Percentiles rank a stretch among this genome's conserved stretches.
Conservation (phyloP, 2,329 filamentous ascomycete genomes). For the Verticillium isaacii region DNA sequence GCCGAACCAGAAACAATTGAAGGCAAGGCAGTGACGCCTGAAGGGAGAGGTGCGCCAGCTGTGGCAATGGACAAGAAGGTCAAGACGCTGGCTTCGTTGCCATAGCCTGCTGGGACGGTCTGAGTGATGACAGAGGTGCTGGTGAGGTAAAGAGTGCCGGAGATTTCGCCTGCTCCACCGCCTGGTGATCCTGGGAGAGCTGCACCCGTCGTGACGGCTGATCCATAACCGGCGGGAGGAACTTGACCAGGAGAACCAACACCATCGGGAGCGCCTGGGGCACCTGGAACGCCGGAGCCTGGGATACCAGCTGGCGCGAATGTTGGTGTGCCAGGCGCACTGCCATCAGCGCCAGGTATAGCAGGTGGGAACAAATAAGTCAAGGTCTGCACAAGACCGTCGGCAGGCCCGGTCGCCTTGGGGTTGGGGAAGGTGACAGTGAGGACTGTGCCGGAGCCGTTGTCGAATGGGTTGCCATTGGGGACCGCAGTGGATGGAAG, state of each 20-base stretch:
- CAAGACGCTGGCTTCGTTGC: background rate
- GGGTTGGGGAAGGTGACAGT: constrained; percentile 1
- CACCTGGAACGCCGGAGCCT: background rate
- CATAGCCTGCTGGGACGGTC: constrained; percentile 1
- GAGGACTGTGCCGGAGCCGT: background rate
- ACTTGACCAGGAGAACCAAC: background rate
- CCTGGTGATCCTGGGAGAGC: background rate
- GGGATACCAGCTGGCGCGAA: background rate
- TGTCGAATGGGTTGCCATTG: background rate
- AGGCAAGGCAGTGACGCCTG: background rate
- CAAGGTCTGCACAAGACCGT: background rate
- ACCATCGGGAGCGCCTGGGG: background rate
- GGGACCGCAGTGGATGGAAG: constrained; percentile 3
- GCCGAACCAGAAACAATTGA: background rate
- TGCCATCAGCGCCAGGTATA: background rate
- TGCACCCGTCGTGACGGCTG: background rate
- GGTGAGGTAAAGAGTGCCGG: background rate
- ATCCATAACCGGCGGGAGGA: background rate
- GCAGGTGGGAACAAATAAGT: background rate
- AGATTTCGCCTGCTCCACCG: background rate
- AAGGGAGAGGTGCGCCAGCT: background rate
- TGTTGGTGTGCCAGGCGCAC: background rate
- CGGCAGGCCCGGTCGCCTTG: background rate
- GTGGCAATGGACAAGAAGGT: background rate
- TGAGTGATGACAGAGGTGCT: background rate